A percentile compares a stretch with the other conserved stretches of the same genome.
Conservation (phyloP, 2,329 filamentous ascomycete species). For the Nemania bipapillata region DNA sequence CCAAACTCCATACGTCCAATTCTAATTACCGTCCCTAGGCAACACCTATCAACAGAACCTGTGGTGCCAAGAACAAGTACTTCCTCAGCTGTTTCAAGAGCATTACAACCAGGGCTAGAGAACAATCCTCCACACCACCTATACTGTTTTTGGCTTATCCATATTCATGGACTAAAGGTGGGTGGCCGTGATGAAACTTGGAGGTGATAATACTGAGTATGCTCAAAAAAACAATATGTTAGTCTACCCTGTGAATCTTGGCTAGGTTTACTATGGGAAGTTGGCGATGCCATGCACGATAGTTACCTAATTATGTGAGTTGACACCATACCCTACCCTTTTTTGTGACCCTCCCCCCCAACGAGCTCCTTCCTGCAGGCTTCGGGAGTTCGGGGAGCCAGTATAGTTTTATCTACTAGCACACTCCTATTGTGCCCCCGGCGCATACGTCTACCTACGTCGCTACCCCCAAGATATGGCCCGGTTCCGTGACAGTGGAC, state of each 20-base stretch:
- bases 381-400: not conserved
- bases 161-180: conserved; percentile 12
- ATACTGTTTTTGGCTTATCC: conserved; percentile 1
- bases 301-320: conserved; percentile 32
- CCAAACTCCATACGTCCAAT: conserved; percentile 11
- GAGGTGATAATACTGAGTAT: conserved; percentile 8
- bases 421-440: not conserved
- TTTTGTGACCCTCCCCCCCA: not conserved
- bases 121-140: conserved; percentile 25
- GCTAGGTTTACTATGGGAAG: not conserved
- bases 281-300: conserved; percentile 24
- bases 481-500: not conserved
- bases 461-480: not conserved
- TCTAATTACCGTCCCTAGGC: conserved; percentile 21
- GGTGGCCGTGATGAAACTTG: not conserved
- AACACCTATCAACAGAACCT: conserved; percentile 21
- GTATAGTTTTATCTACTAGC: not conserved
- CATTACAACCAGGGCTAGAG: not conserved
- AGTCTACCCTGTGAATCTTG: conserved; percentile 22
- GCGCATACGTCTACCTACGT: not conserved
- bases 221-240: not conserved
- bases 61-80: conserved; percentile 21
- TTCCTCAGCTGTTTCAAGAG: conserved; percentile 10
- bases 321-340: not conserved
- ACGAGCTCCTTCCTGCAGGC: not conserved